Base-by-base conservation (phyloP, 352 stramenopile genomes). In the Thalassiosira ordinaria region DNA sequence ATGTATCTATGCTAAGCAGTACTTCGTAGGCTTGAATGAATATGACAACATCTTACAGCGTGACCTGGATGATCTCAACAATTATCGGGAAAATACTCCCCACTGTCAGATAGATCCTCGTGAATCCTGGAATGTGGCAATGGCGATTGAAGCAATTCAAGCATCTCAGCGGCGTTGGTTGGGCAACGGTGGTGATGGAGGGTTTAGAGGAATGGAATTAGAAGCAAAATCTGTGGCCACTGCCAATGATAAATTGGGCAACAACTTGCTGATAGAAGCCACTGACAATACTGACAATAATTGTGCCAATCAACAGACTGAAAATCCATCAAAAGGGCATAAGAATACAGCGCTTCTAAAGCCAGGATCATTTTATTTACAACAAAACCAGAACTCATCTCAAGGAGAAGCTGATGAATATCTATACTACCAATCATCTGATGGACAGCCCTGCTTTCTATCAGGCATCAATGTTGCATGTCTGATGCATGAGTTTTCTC, bases 381-480 rank as follows among this genome's bases (percentile, higher is more conserved):
- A 64, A 26, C 56, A 62, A 26, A 22, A 26, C 33, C 13, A 39
- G 1, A 29, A 37, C 27, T 59, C 35, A 41, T 13, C 52, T 59
- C 46, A 44, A 52, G 74, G 78, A 35, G 73, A 78, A 24, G 46
- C 77, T 11, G 72, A 88, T 46, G 60, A 77, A 24, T 75, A 80
- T 59, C 73, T 86, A 13, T 91, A 87, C 53, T 93, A 91, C 80
- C 88, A 93, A 73, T 70, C 84, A 18, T 79, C 72, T 67, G 84
- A 93, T 77, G 88, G 88, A 22, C 80, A 89, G 61, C 47, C 87
- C 16, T 82, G 74, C 46, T 93, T 90, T 79, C 52, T 93, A 6
- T 87, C 75, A 57, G 77, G 84, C 7, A 87, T 93, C 73, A 89
- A 93, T 71, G 82, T 91, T 66, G 78, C 71, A 2, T 93, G 83